Conservation (phyloP, 1,284 basidiomycete genomes). For the Leccinum angustisporum region DNA sequence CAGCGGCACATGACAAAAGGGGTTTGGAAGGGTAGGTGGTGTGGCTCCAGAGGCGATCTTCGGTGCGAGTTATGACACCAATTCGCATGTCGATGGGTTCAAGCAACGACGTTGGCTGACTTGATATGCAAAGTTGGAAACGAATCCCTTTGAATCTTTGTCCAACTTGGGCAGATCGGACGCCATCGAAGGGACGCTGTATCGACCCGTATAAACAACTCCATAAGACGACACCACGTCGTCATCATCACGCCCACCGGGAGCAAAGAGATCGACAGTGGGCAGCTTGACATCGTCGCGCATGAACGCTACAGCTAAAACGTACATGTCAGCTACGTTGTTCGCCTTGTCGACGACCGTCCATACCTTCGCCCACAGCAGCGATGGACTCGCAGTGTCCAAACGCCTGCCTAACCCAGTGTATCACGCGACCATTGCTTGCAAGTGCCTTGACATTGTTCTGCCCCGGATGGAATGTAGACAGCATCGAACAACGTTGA, state of each 20-base stretch:
- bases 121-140: constrained; percentile 58
- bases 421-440: constrained; percentile 56
- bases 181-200: constrained; percentile 40
- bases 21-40: too few relatives aligned
- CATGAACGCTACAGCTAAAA: constrained; percentile 49
- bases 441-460: constrained; percentile 55
- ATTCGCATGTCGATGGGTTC: too few relatives aligned
- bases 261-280: constrained; percentile 42
- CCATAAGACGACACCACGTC: constrained; percentile 56
- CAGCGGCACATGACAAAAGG: too few relatives aligned
- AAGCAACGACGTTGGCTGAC: constrained; percentile 64
- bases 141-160: constrained; percentile 49
- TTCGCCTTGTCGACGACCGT: not conserved
- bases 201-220: constrained; percentile 57
- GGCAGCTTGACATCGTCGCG: constrained; percentile 47
- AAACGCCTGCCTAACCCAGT: constrained; percentile 65
- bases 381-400: constrained; percentile 78
- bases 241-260: constrained; percentile 36
- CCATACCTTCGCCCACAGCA: constrained; percentile 62
- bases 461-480: constrained; percentile 65
- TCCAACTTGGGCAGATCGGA: constrained; percentile 46
- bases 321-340: not conserved
- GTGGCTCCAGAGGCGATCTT: too few relatives aligned
- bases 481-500: constrained; percentile 81
- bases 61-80: too few relatives aligned